Evolutionary conservation across 352 stramenopile species (phyloP).

Genomic region (Phytophthora boehmeriae): DNA sequence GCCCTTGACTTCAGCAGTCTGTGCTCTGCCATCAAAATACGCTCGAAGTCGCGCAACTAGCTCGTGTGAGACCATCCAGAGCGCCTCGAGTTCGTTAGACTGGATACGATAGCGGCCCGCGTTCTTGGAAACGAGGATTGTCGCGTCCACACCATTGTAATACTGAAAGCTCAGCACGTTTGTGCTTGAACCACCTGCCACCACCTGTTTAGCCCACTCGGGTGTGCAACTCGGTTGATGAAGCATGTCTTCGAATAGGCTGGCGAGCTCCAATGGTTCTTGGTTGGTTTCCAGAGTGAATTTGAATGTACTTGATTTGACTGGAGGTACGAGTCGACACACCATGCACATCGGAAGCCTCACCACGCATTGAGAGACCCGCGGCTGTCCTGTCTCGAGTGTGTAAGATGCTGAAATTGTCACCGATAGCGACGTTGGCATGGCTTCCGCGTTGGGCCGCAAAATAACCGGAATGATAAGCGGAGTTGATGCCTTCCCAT

Average conservation of each 20-base stretch:
- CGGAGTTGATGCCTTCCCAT: conserved; percentile 63
- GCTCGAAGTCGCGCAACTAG: conserved; percentile 67
- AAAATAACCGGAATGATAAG: conserved; percentile 70
- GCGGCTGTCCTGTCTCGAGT: conserved; percentile 69
- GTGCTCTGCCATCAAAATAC: conserved; percentile 40
- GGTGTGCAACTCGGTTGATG: conserved; percentile 72
- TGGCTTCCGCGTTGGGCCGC: conserved; percentile 45
- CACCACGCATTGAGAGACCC: conserved; percentile 65
- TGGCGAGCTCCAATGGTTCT: conserved; percentile 69
- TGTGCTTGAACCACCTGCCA: conserved; percentile 48
- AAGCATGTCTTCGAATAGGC: conserved; percentile 89
- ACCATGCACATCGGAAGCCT: conserved; percentile 78
- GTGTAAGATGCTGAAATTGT: conserved; percentile 77
- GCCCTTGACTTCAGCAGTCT: conserved; percentile 24
- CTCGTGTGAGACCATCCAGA: conserved; percentile 84
- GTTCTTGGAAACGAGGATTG: conserved; percentile 92
- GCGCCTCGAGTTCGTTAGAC: conserved; percentile 76
- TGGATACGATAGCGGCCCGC: conserved; percentile 89
- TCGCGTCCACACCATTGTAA: conserved; percentile 84
- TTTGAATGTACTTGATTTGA: conserved; percentile 87
- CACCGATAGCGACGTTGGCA: conserved; percentile 73
- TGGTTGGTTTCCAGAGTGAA: conserved; percentile 91
- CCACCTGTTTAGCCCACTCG: conserved; percentile 76
- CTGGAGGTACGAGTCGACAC: conserved; percentile 69
- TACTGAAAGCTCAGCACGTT: conserved; percentile 91